Percentiles rank a stretch among this genome's conserved stretches.
phyloP scores from a whole-genome alignment of 2,329 filamentous ascomycete species.

The Biscogniauxia sp. region DNA sequence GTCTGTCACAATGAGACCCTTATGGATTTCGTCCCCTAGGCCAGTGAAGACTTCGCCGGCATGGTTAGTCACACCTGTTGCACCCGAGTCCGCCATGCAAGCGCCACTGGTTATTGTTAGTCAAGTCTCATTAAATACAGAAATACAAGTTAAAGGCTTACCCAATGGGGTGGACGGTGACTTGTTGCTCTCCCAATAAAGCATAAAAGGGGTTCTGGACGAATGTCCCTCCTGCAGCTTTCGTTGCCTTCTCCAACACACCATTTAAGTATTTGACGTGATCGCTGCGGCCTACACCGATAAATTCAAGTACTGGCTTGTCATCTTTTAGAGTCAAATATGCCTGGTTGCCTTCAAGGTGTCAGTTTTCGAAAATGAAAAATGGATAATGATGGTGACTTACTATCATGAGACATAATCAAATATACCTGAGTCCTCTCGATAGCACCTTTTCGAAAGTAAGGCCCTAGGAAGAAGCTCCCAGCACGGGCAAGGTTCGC shows the following conservation, averaged over 20 bases:
- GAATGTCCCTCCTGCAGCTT: constrained; percentile 58
- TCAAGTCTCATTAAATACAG: neutral
- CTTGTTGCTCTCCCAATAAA: constrained; percentile 53
- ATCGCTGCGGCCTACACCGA: constrained; percentile 55
- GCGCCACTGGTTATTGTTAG: constrained; percentile 48
- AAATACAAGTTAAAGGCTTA: constrained; percentile 31
- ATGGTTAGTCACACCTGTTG: constrained; percentile 60
- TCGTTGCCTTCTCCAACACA: constrained; percentile 52
- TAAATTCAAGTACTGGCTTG: constrained; percentile 57
- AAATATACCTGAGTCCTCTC: constrained; percentile 63
- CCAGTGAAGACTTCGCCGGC: constrained; percentile 59
- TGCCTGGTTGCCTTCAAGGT: constrained; percentile 51
- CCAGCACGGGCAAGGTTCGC: constrained; percentile 48
- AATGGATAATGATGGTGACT: constrained; percentile 12
- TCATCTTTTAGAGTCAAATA: constrained; percentile 58
- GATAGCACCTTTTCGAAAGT: constrained; percentile 53
- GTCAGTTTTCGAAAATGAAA: constrained; percentile 5
- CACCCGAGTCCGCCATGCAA: constrained; percentile 58
- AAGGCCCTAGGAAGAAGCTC: constrained; percentile 58
- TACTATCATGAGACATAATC: constrained; percentile 65
- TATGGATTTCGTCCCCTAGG: constrained; percentile 47
- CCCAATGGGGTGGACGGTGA: constrained; percentile 67
- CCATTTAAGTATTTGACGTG: constrained; percentile 53
- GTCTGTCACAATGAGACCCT: constrained; percentile 61
- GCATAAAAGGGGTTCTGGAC: constrained; percentile 58